Evolutionary conservation across 345 rosid species (phyloP).

Genomic region (Balakata baccata): DNA sequence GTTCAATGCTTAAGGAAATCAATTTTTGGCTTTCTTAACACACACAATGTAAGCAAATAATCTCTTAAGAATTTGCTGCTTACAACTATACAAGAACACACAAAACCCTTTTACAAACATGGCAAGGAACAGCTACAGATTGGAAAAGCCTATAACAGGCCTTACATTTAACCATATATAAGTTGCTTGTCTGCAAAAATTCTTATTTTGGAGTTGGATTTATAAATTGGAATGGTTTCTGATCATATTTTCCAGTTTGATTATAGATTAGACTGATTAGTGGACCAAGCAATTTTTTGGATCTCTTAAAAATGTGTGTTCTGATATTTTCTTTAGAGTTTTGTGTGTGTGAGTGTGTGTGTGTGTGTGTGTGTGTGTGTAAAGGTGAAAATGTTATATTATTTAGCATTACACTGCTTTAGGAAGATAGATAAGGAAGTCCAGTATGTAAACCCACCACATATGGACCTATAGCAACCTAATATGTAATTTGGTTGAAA

Average conservation of each 20-base stretch:
- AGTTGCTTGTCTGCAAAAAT: neutral
- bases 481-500: neutral
- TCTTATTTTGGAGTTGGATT: too few relatives aligned
- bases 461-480: neutral
- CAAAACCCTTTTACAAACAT: neutral
- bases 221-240: too few relatives aligned
- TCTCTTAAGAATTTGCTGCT: neutral
- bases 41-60: neutral
- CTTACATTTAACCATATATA: neutral
- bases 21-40: neutral
- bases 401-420: too few relatives aligned
- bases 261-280: too few relatives aligned
- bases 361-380: too few relatives aligned
- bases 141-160: neutral
- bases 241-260: too few relatives aligned
- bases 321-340: too few relatives aligned
- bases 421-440: too few relatives aligned
- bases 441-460: neutral
- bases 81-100: neutral
- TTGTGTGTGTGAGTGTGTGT: too few relatives aligned
- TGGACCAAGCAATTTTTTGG: too few relatives aligned
- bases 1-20: neutral
- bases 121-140: neutral
- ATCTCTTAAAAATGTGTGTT: too few relatives aligned
- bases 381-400: too few relatives aligned